Evolutionary conservation across 169 alveolate genomes (phyloP), one percentile per base, ranked within the genome.

Genomic region (Perkinsus marinus): DNA sequence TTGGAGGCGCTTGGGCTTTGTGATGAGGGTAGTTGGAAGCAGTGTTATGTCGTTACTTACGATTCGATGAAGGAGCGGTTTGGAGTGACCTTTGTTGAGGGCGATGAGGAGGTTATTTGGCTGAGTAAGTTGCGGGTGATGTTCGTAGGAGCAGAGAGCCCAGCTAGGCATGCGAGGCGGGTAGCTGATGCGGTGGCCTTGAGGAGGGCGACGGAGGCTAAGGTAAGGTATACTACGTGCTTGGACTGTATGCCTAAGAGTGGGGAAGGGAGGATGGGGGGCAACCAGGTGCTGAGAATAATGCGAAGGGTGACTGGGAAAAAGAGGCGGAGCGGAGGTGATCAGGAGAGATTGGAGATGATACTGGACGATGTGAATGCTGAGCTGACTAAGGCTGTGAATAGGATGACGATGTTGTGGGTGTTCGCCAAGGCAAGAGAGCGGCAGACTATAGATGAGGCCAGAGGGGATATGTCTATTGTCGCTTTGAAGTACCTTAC

Each of bases 11-110:
- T 96, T 93, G 97, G 97, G 92, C 92, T 92, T 68, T 93, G 95
- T 89, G 96, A 95, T 92, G 93, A 91, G 43, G 98, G 98, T 19
- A 91, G 43, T 26, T 96, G 98, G 98, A 96, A 95, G 68, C 97
- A 96, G 16, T 93, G 94, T 57, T 92, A 89, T 26, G 94, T 93
- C n/a, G 89, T 26, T 26, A 92, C 90, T 0, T 91, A 43, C 47
- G 93, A 93, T n/a, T 89, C 89, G 68, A 57, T 30, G 43, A 38
- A 89, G 26, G 34, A 39, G 68, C 91, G 30, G 89, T 91, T 93
- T 39, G 89, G 90, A 9, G 94, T 93, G 30, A 91, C 68, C 26
- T 57, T 57, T 16, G 3, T 7, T 57, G 79, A 30, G 3, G 30
- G 5, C 36, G 37, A 57, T 0, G 30, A 57, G 26, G 3, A 30